These are phyloP conservation scores for Luzula sylvatica DNA, from an alignment of 176 grass and related monocot genomes.

Conservation along the genomic window DNA sequence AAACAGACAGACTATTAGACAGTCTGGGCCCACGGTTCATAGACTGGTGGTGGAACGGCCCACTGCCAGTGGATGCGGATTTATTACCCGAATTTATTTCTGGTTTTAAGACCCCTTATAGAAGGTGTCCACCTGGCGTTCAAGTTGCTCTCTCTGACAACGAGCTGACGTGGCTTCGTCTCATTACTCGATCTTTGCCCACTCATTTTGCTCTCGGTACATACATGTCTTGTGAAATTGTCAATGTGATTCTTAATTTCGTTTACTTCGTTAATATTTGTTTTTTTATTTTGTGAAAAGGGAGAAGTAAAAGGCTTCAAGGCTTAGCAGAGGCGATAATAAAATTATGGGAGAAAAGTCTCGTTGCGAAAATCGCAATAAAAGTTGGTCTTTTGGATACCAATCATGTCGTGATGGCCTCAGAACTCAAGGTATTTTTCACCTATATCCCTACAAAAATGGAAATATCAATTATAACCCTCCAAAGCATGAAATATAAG, in stretches of 20 bases:
- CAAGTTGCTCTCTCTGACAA: slow-evolving; percentile 42
- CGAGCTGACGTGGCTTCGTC: slow-evolving; percentile 72
- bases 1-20: slow-evolving; percentile 61
- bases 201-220: slow-evolving; percentile 94
- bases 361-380: slow-evolving; percentile 83
- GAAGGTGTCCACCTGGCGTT: slow-evolving; percentile 51
- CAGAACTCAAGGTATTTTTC: slow-evolving; percentile 77
- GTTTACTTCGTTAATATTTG: too few relatives aligned
- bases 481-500: too few relatives aligned
- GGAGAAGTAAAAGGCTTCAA: slow-evolving; percentile 68
- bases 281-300: slow-evolving; percentile 35
- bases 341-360: slow-evolving; percentile 87
- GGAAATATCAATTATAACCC: too few relatives aligned
- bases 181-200: slow-evolving; percentile 53
- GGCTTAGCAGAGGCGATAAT: slow-evolving; percentile 84
- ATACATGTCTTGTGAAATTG: too few relatives aligned
- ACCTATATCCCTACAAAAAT: too few relatives aligned
- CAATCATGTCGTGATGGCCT: slow-evolving; percentile 61
- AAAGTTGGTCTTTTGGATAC: slow-evolving; percentile 86
- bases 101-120: slow-evolving; percentile 53
- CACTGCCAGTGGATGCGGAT: slow-evolving; percentile 89
- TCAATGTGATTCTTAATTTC: too few relatives aligned
- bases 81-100: slow-evolving; percentile 54
- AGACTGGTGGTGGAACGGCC: slow-evolving; percentile 94
- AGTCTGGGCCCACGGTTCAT: slow-evolving; percentile 79